Evolutionary conservation across 2,329 filamentous ascomycete genomes (phyloP), one percentile per base, ranked within the genome.

Genomic region (Fusarium pseudocircinatum): DNA sequence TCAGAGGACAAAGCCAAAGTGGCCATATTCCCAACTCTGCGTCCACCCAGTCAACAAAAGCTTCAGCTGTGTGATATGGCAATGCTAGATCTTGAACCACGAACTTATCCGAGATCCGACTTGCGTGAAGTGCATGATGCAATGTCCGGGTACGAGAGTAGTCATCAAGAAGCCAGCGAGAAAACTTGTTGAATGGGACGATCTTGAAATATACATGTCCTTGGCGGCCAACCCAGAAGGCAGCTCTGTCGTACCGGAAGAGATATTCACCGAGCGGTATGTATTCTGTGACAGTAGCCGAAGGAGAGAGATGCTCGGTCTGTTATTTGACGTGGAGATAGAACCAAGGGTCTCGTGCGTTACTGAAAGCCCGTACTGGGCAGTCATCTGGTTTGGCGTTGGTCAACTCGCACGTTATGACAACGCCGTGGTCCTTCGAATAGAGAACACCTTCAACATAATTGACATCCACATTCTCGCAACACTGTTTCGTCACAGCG

Each of bases 71-170:
- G 4, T 83, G 74, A 52, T 87, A 87, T 0, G 90, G 91, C 0
- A 93, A 77, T 0, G 86, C 88, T 4, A 92, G 82, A 77, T 92
- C 90, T 73, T 93, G 90, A 5, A 93, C 85, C 12, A 93, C 85
- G 66, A 88, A 90, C 26, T 86, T 83, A 9, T 86, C 84, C 0
- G 87, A 85, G 44, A 88, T 84, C 0, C 88, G 87, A 24, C 87
- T 88, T 0, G 86, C 85, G 70, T 93, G 90, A 0, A 92, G 81
- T 0, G 90, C 90, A 26, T 89, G 87, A 71, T 92, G 91, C 82
- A 92, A 87, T 54, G 88, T 86, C 6, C 89, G 82, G 0, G 90
- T 91, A 72, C 89, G 88, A 77, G 92, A 85, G 76, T 90, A 90
- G 37, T 86, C 84, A 70, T 93, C 88, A 0, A 92, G 82, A 2